These are phyloP conservation scores for Tylopilus rubrobrunneus DNA, from an alignment of 768 basidiomycete genomes.

Conservation along the genomic window DNA sequence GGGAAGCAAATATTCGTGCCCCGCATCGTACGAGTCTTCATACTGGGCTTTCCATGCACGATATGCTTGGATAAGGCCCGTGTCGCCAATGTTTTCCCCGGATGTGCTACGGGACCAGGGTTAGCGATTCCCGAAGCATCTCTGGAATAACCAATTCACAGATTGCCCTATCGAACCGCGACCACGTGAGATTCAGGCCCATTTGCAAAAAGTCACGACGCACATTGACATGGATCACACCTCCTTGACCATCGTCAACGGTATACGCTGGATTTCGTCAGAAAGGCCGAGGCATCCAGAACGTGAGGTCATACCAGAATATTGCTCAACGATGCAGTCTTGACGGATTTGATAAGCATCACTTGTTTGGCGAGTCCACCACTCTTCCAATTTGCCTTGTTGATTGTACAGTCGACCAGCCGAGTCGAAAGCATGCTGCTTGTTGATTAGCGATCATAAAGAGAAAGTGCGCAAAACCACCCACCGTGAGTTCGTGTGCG, in stretches of 20 bases:
- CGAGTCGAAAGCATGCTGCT: slow-evolving; percentile 86
- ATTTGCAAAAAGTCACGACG: slow-evolving; percentile 14
- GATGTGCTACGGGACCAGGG: slow-evolving; percentile 55
- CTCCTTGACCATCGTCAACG: slow-evolving; percentile 82
- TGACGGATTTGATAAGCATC: slow-evolving; percentile 78
- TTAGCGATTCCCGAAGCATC: slow-evolving; percentile 5
- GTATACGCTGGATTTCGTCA: slow-evolving; percentile 55
- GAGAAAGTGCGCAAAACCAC: slow-evolving; percentile 15
- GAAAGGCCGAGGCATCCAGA: background rate
- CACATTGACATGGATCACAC: slow-evolving; percentile 81
- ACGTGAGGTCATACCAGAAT: slow-evolving; percentile 52
- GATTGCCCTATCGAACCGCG: slow-evolving; percentile 52
- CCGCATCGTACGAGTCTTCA: slow-evolving; percentile 50
- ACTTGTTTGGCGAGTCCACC: slow-evolving; percentile 91
- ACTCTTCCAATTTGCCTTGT: slow-evolving; percentile 79
- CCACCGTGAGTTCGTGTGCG: slow-evolving; percentile 85
- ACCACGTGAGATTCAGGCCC: background rate
- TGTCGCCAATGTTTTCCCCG: slow-evolving; percentile 89
- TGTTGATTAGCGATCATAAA: background rate
- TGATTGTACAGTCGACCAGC: slow-evolving; percentile 89
- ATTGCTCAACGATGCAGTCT: slow-evolving; percentile 89
- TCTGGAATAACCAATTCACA: slow-evolving; percentile 42
- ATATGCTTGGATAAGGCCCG: slow-evolving; percentile 80
- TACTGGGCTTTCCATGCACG: slow-evolving; percentile 88
- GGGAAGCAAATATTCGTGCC: slow-evolving; percentile 73